These are phyloP conservation scores for Zasmidium citrigriseum DNA, from an alignment of 2,329 filamentous ascomycete species.

Conservation along the genomic window DNA sequence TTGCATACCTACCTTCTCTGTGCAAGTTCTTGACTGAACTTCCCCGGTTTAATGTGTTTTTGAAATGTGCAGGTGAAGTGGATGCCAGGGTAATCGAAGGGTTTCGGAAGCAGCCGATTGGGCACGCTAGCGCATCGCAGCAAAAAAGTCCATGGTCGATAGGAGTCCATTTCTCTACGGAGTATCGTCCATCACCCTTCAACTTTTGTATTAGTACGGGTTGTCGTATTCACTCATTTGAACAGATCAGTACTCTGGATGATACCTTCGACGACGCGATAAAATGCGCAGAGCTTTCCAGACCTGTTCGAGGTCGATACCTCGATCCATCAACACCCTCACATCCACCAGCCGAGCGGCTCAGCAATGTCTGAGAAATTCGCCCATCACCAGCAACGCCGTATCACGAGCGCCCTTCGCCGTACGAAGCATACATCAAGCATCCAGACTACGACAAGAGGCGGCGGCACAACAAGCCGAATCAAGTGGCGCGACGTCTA, in stretches of 20 bases:
- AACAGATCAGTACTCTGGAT: neutral
- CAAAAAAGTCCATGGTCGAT: neutral
- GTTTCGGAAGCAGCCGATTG: neutral
- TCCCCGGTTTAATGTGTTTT: neutral
- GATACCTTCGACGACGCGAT: neutral
- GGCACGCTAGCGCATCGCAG: neutral
- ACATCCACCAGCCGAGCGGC: constrained; percentile 13
- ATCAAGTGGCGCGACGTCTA: constrained; percentile 17
- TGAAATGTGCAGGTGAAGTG: neutral
- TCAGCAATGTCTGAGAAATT: constrained; percentile 16
- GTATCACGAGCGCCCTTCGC: constrained; percentile 38
- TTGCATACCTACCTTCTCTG: too few relatives aligned
- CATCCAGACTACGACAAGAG: constrained; percentile 39
- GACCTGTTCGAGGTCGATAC: constrained; percentile 32
- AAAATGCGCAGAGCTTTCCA: constrained; percentile 34
- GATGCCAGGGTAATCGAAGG: neutral
- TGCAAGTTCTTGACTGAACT: too few relatives aligned
- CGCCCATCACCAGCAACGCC: constrained; percentile 35
- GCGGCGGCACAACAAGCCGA: constrained; percentile 28
- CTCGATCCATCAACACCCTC: constrained; percentile 23
- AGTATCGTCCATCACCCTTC: neutral
- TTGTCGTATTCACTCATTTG: neutral
- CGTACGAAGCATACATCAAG: constrained; percentile 37
- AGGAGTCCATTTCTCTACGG: neutral
- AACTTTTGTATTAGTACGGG: neutral